Percentiles rank a stretch among this genome's conserved stretches.
phyloP scores from a whole-genome alignment of 805 yeast species.

The Brettanomyces bruxellensis region DNA sequence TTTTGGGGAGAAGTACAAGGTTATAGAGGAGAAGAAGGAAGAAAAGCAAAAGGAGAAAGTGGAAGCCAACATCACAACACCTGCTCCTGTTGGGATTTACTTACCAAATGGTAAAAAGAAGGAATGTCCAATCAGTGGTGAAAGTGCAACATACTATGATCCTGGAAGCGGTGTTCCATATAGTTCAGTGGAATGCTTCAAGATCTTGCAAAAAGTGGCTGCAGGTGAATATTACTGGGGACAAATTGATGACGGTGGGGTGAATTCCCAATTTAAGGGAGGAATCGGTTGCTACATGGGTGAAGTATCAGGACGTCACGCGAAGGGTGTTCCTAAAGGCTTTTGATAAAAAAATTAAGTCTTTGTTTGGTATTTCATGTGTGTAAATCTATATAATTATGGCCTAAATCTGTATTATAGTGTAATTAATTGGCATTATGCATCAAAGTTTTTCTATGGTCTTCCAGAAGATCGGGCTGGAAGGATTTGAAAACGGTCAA shows the following conservation, averaged over 20 bases:
- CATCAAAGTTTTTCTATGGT: conserved; percentile 58
- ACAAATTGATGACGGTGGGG: conserved; percentile 39
- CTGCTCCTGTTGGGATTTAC: conserved; percentile 67
- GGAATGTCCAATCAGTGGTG: conserved; percentile 68
- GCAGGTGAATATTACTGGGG: conserved; percentile 49
- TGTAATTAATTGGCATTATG: conserved; percentile 30
- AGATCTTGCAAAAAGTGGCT: conserved; percentile 45
- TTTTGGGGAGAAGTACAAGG: conserved; percentile 48
- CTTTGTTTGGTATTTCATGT: not conserved
- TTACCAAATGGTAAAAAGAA: conserved; percentile 61
- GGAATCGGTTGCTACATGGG: conserved; percentile 35
- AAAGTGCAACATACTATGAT: conserved; percentile 75
- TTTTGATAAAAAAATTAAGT: conserved; percentile 32
- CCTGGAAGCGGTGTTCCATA: conserved; percentile 86
- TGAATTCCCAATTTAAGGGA: conserved; percentile 21
- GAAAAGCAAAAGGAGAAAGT: conserved; percentile 35
- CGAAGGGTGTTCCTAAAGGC: conserved; percentile 84
- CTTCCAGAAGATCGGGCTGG: conserved; percentile 51
- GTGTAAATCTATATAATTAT: not conserved
- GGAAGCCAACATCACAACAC: conserved; percentile 47
- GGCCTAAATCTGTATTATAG: conserved; percentile 10
- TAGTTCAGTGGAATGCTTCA: conserved; percentile 72
- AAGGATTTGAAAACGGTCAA: conserved; percentile 41
- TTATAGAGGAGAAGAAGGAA: conserved; percentile 32
- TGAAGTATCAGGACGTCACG: conserved; percentile 40